Evolutionary conservation across 148 eudicot species (phyloP), one percentile per base, ranked within the genome.

Genomic region (Agrostemma githago): DNA sequence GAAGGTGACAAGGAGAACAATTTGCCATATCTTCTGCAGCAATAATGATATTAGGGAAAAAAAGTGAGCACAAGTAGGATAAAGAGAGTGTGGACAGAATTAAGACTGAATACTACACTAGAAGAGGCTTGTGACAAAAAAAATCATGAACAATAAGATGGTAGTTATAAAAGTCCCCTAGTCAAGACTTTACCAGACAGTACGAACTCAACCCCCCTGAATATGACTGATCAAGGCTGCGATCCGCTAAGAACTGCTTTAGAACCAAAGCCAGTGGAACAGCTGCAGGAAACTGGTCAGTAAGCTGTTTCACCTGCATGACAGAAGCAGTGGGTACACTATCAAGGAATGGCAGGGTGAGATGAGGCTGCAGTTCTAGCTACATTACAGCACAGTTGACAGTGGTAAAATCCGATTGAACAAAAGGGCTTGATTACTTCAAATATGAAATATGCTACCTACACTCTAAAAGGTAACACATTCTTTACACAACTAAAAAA

Each of bases 171-270:
- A 66, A 15, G 61, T 59, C 68, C 68, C 66, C 1, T 53, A 43
- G 62, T 26, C 34, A 20, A 58, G 68, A 76, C 6, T 80, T 88
- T 81, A 93, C 98, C 90, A 95, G 83, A 82, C 98, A 95, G 74
- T 95, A 95, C 62, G 98, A 95, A 85, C 96, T 95, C 85, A 95
- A 87, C 44, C 98, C 98, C 77, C 98, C 98, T 7, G 98, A 95
- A 82, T 95, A 95, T 15, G 98, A 89, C 70, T 92, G 97, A 72
- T 95, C 97, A 67, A 95, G 89, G 83, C 93, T 90, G 71, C 98
- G 97, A 79, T 92, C 98, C 67, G 98, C 92, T 82, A 95, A 80
- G 81, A 95, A 95, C 84, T 92, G 92, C 82, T 95, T 95, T 17
- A 95, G 83, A 41, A 92, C 97, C 86, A 95, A 84, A 64, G 97